Base-by-base conservation (phyloP, 2,329 filamentous ascomycete species). In the Beauveria brongniartii region DNA sequence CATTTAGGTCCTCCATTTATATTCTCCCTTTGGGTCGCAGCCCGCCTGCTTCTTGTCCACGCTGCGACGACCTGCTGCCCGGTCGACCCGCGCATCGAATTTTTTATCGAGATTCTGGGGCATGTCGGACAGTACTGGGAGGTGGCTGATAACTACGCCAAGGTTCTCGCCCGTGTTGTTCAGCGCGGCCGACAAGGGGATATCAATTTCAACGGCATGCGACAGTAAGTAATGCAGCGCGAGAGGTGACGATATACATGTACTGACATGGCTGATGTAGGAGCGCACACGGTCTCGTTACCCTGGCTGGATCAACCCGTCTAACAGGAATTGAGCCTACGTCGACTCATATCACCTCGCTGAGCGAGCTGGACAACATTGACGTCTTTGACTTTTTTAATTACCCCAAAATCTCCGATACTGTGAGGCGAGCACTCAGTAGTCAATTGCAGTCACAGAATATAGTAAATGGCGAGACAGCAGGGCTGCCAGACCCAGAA, bases 311-410 rank as follows among this genome's bases (percentile, higher is more conserved):
- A 2, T 67, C 71, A 7, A 71, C 69, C 0, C 70, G 75, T 18
- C 72, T 68, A 10, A 75, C 75, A 0, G 73, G 73, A 3, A 41
- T 76, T 0, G 74, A 77, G 28, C 71, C 70, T 3, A 75, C 72
- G 5, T 73, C 74, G 18, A 74, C 74, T 0, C 74, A 75, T 47
- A 65, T 70, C 2, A 72, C 73, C 4, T 73, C 75, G 0, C 68
- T 75, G 5, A 72, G 68, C 63, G 76, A 78, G 61, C 68, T 78
- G 2, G 76, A 78, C 62, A 74, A 72, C 50, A 75, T 78, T 22
- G 75, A 78, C 28, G 70, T 78, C 3, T 78, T 78, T 50, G 76
- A 77, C 64, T 78, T 78, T 61, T 78, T 78, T 66, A 77, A 78
- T 26, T 75, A 74, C 47, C 76, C 76, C 14, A 74, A 73, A 20